These are phyloP conservation scores for Pseudogymnoascus sp. DNA, from an alignment of 2,329 filamentous ascomycete genomes.

Conservation along the genomic window DNA sequence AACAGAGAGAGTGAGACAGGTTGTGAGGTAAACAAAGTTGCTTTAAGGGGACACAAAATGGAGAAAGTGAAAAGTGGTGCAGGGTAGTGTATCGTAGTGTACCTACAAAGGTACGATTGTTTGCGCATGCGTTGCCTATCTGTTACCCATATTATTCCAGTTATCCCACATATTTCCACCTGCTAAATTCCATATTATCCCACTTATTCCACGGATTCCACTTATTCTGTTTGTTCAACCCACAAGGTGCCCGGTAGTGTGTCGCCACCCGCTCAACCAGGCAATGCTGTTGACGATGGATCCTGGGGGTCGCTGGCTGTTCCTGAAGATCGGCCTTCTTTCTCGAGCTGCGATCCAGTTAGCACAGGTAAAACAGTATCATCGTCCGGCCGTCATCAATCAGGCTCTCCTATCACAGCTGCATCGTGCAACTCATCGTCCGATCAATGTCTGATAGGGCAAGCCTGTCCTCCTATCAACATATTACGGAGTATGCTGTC, in stretches of 20 bases:
- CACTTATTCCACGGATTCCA: not conserved
- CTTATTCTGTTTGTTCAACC: not conserved
- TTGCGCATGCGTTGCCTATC: not conserved
- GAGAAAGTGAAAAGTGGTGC: not conserved
- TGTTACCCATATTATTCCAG: not conserved
- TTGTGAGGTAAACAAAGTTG: constrained; percentile 1
- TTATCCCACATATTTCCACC: not conserved
- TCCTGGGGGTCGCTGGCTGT: not conserved
- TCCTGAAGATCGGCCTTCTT: not conserved
- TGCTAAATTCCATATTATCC: not conserved
- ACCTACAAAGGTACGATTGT: constrained; percentile 4
- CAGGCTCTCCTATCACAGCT: not conserved
- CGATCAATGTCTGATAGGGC: not conserved
- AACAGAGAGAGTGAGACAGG: not conserved
- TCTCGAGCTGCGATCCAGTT: not conserved
- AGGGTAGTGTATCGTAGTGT: not conserved
- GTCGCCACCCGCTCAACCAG: constrained; percentile 2
- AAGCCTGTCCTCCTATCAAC: not conserved
- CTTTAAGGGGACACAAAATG: constrained; percentile 2
- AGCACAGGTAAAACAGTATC: not conserved
- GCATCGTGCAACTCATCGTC: not conserved
- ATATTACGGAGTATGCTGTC: not conserved
- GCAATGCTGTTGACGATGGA: not conserved
- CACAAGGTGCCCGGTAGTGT: constrained; percentile 1
- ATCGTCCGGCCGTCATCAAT: not conserved